phyloP scores from a whole-genome alignment of 257 asterid genomes.

The Solanum medicagineum region DNA sequence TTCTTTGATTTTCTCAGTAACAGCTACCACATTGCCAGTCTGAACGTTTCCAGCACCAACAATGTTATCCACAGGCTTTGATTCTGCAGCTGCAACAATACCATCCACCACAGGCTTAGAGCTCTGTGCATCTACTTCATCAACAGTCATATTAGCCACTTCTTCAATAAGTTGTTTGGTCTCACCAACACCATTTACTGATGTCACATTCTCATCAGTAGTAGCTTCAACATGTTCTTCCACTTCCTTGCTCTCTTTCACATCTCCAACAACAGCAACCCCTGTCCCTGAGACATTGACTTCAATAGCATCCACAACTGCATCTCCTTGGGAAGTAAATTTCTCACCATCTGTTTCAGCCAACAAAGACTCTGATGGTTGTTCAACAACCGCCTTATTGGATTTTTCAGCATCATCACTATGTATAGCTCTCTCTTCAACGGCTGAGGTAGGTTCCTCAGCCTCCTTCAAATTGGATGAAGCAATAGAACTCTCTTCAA shows the following conservation, averaged over 20 bases:
- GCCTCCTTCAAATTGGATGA: not conserved
- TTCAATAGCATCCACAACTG: conserved; percentile 30
- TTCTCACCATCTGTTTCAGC: conserved; percentile 13
- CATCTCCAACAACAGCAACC: conserved; percentile 23
- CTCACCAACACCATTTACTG: conserved; percentile 11
- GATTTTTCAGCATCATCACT: conserved; percentile 4
- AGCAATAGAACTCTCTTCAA: not conserved
- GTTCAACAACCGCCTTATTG: conserved; percentile 8
- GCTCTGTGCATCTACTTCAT: conserved; percentile 5
- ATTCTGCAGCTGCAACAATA: conserved; percentile 9
- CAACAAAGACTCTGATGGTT: conserved; percentile 7
- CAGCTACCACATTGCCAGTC: not conserved
- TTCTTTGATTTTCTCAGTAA: not conserved
- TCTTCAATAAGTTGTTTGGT: conserved; percentile 10
- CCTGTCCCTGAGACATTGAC: conserved; percentile 24
- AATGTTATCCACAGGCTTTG: conserved; percentile 7
- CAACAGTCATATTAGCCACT: conserved; percentile 2
- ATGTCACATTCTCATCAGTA: conserved; percentile 1
- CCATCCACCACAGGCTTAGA: conserved; percentile 17
- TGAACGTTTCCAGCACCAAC: conserved; percentile 3
- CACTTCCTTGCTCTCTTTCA: conserved; percentile 5
- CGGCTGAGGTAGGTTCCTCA: not conserved
- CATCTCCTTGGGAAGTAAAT: conserved; percentile 22
- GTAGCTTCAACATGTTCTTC: conserved; percentile 1
- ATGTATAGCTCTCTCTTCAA: not conserved